A percentile compares a stretch with the other conserved stretches of the same genome.
These are phyloP conservation scores for Fraxinus americana DNA, from an alignment of 257 asterid genomes.

Conservation along the genomic window DNA sequence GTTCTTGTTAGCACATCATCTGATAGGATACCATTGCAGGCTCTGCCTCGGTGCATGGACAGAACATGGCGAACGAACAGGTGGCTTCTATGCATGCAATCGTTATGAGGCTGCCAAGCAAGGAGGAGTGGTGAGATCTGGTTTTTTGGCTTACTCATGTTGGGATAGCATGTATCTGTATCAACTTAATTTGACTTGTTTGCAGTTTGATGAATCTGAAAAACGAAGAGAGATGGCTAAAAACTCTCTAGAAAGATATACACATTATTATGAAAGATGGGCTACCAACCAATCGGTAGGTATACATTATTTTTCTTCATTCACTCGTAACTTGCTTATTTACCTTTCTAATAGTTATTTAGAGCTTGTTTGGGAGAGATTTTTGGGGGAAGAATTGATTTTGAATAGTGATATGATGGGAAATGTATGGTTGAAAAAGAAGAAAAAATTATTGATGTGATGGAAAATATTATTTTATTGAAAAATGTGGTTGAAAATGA, in stretches of 20 bases:
- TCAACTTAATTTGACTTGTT: constrained; percentile 30
- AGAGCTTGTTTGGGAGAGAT: too few species aligned
- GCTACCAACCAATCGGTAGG: constrained; percentile 94
- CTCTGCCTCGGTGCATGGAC: constrained; percentile 97
- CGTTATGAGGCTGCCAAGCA: constrained; percentile 96
- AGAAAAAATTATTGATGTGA: too few species aligned
- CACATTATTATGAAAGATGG: constrained; percentile 98
- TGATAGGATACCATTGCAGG: constrained; percentile 57
- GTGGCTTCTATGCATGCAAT: constrained; percentile 98
- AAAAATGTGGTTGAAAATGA: too few species aligned
- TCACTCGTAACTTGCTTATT: constrained; percentile 14
- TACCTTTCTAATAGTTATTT: constrained; percentile 16
- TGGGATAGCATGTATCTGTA: constrained; percentile 23
- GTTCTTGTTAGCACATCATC: constrained; percentile 26
- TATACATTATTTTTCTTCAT: constrained; percentile 12
- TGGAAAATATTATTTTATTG: too few species aligned
- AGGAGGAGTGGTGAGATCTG: constrained; percentile 77
- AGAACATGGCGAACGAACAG: constrained; percentile 96
- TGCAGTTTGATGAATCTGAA: constrained; percentile 87
- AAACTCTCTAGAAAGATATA: constrained; percentile 91
- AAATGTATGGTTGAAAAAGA: too few species aligned
- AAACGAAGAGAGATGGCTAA: constrained; percentile 98
- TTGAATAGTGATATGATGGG: too few species aligned
- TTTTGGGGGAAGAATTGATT: too few species aligned
- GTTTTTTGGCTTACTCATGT: constrained; percentile 24